These are phyloP conservation scores for Serendipita vermifera DNA, from an alignment of 768 basidiomycete species.

Conservation along the genomic window DNA sequence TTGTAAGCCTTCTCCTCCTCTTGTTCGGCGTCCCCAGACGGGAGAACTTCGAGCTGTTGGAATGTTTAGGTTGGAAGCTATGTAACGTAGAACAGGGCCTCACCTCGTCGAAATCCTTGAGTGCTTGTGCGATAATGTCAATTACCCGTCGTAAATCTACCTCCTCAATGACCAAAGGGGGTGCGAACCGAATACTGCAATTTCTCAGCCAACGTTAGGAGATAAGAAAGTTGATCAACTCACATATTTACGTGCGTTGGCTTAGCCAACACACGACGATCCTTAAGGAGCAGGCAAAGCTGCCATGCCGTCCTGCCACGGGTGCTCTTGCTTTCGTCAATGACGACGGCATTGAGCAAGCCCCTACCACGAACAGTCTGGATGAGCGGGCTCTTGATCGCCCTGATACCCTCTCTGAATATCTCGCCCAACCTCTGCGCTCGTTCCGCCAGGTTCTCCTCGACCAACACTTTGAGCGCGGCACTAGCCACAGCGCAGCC, in stretches of 20 bases:
- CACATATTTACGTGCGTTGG: slow-evolving; percentile 92
- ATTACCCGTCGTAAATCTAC: slow-evolving; percentile 67
- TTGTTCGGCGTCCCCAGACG: neutral
- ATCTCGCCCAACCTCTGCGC: slow-evolving; percentile 65
- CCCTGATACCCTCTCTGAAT: slow-evolving; percentile 56
- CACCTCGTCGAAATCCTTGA: slow-evolving; percentile 72
- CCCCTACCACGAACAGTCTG: slow-evolving; percentile 74
- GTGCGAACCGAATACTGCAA: slow-evolving; percentile 83
- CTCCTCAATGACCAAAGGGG: slow-evolving; percentile 89
- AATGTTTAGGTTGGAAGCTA: neutral
- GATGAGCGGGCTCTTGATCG: slow-evolving; percentile 56
- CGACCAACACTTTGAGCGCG: slow-evolving; percentile 78
- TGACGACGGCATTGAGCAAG: slow-evolving; percentile 84
- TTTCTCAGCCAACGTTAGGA: neutral
- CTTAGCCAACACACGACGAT: slow-evolving; percentile 84
- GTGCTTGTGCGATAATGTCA: slow-evolving; percentile 57
- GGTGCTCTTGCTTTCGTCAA: slow-evolving; percentile 66
- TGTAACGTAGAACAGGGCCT: slow-evolving; percentile 17
- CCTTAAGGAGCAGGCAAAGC: slow-evolving; percentile 83
- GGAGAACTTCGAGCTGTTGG: neutral
- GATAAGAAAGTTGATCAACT: slow-evolving; percentile 26
- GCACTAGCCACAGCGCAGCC: slow-evolving; percentile 94
- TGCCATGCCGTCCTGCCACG: slow-evolving; percentile 90
- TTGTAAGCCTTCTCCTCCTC: neutral
- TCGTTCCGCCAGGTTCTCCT: slow-evolving; percentile 73